Evolutionary conservation across 768 basidiomycete genomes (phyloP).

Genomic region (Pilatotrama ljubarskyi): DNA sequence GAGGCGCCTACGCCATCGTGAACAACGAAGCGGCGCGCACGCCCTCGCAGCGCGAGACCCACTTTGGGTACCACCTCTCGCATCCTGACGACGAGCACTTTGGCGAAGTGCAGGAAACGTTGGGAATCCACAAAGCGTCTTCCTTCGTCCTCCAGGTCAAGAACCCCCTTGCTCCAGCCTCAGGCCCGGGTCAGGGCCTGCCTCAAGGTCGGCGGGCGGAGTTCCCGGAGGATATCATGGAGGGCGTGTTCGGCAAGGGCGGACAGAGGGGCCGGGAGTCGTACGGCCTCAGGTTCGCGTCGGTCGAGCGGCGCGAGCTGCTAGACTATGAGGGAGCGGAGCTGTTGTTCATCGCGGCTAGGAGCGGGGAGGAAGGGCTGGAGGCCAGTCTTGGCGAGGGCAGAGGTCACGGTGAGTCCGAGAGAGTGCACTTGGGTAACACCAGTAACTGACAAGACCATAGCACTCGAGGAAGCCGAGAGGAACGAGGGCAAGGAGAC

Average conservation of each 20-base stretch:
- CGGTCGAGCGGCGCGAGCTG: constrained; percentile 50
- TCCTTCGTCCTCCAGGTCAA: constrained; percentile 63
- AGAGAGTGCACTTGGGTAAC: not conserved
- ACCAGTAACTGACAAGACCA: not conserved
- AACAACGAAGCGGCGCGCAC: constrained; percentile 45
- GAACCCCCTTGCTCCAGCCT: constrained; percentile 52
- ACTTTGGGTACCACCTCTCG: constrained; percentile 60
- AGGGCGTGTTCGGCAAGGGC: constrained; percentile 49
- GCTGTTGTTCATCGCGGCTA: constrained; percentile 53
- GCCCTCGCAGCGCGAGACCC: constrained; percentile 50
- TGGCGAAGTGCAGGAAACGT: constrained; percentile 54
- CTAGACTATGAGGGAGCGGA: constrained; percentile 58
- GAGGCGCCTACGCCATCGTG: constrained; percentile 62
- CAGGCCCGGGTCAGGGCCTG: constrained; percentile 32
- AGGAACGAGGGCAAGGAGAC: constrained; percentile 41
- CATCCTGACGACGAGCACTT: constrained; percentile 44
- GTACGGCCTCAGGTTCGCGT: constrained; percentile 52
- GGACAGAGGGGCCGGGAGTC: constrained; percentile 42
- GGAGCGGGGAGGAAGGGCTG: constrained; percentile 47
- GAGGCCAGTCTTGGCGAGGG: constrained; percentile 53
- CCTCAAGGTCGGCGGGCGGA: constrained; percentile 38
- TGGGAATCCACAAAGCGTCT: constrained; percentile 54
- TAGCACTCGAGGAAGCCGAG: constrained; percentile 42
- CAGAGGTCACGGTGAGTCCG: constrained; percentile 47
- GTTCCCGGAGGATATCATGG: constrained; percentile 50